Evolutionary conservation across 2,329 filamentous ascomycete genomes (phyloP).

Genomic region (Phialophora chinensis): DNA sequence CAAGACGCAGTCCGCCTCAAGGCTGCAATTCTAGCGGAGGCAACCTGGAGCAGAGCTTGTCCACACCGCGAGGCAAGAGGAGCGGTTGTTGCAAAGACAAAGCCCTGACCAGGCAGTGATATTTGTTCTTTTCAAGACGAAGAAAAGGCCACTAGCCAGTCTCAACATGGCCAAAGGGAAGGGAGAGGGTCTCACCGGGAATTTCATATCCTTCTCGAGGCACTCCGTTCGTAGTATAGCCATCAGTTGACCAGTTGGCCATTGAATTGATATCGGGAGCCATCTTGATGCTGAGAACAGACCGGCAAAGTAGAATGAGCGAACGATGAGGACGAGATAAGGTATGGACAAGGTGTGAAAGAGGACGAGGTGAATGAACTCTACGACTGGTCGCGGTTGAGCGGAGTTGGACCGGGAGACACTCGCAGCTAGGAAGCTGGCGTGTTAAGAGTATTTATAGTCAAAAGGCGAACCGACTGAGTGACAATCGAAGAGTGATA

Average conservation of each 20-base stretch:
- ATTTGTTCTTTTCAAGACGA: not conserved
- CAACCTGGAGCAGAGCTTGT: not conserved
- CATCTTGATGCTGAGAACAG: conserved; percentile 22
- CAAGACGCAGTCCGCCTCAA: no score
- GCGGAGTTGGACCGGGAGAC: not conserved
- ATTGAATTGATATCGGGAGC: conserved; percentile 39
- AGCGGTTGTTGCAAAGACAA: not conserved
- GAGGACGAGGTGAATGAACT: not conserved
- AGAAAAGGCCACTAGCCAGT: not conserved
- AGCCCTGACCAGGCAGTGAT: not conserved
- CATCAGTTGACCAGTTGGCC: conserved; percentile 40
- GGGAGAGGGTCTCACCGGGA: conserved; percentile 26
- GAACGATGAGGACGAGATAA: not conserved
- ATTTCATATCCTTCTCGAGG: conserved; percentile 58
- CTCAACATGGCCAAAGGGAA: not conserved
- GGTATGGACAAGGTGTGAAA: not conserved
- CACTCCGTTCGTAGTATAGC: conserved; percentile 50
- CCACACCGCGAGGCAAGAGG: not conserved
- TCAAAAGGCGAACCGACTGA: not conserved
- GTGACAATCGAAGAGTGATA: not conserved
- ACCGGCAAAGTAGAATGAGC: not conserved
- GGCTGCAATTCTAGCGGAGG: not conserved
- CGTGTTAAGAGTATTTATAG: not conserved
- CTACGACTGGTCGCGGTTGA: not conserved
- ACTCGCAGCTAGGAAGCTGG: not conserved